Evolutionary conservation across 371 early-diverging fungal species (phyloP).

Genomic region (Mucor piriformis): DNA sequence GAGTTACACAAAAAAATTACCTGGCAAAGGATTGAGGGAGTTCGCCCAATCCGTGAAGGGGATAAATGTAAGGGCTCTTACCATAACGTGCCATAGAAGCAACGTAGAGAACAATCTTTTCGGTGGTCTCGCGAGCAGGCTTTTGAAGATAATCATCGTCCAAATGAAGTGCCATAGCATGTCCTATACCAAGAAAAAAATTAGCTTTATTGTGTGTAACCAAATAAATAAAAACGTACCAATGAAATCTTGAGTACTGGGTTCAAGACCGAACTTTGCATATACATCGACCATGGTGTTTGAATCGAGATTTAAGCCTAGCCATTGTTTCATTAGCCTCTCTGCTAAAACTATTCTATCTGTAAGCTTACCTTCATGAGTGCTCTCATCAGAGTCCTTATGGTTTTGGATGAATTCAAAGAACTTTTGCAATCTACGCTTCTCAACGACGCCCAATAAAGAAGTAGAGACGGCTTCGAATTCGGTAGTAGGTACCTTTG

Average conservation of each 20-base stretch:
- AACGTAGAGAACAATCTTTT: conserved; percentile 94
- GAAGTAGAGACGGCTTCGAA: conserved; percentile 87
- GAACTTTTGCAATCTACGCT: conserved; percentile 94
- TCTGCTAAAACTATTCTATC: neutral
- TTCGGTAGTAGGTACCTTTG: conserved; percentile 96
- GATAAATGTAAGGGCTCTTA: conserved; percentile 99
- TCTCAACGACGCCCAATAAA: conserved; percentile 95
- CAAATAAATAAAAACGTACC: conserved; percentile 39
- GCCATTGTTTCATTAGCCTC: conserved; percentile 26
- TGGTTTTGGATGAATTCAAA: conserved; percentile 94
- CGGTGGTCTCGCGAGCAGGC: conserved; percentile 92
- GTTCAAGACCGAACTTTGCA: conserved; percentile 89
- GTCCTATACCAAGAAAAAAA: conserved; percentile 56
- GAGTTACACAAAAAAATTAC: neutral
- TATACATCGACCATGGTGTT: conserved; percentile 91
- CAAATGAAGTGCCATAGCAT: conserved; percentile 97
- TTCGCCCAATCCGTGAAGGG: conserved; percentile 98
- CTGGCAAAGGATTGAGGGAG: conserved; percentile 88
- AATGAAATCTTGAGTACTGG: conserved; percentile 95
- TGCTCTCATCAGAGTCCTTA: conserved; percentile 76
- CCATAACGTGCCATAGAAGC: conserved; percentile 96
- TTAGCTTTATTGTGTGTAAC: conserved; percentile 1
- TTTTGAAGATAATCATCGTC: conserved; percentile 91
- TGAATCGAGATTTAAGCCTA: conserved; percentile 66
- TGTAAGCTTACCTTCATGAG: conserved; percentile 65